These are phyloP conservation scores for Durio zibethinus DNA, from an alignment of 345 rosid species.

Conservation along the genomic window DNA sequence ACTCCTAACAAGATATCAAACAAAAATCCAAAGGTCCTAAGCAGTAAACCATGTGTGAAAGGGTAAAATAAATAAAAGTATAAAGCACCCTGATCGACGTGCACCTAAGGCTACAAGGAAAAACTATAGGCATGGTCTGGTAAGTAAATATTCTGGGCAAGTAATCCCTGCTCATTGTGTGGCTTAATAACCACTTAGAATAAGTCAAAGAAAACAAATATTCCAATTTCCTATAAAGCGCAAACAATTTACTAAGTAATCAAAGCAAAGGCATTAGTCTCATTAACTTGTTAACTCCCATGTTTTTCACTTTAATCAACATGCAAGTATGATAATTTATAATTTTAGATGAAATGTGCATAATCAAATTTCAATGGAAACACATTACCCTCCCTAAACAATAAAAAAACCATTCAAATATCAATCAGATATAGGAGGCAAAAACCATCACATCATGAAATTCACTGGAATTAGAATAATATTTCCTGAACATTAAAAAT, in stretches of 20 bases:
- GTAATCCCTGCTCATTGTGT: not conserved
- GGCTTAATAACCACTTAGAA: not conserved
- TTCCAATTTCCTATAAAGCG: not conserved
- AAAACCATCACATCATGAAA: too few relatives aligned
- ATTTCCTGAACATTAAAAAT: too few relatives aligned
- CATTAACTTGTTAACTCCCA: not conserved
- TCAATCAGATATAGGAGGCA: too few relatives aligned
- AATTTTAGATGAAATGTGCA: too few relatives aligned
- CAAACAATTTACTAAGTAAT: not conserved
- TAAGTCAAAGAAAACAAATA: not conserved
- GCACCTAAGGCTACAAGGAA: not conserved
- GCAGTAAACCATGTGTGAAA: not conserved
- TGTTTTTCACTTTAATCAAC: too few relatives aligned
- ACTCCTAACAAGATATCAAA: not conserved
- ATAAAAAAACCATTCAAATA: too few relatives aligned
- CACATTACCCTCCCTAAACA: too few relatives aligned
- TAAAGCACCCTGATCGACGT: not conserved
- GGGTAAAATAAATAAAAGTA: not conserved
- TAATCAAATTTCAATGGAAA: too few relatives aligned
- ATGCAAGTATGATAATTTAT: too few relatives aligned
- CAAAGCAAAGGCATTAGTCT: not conserved
- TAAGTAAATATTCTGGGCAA: not conserved
- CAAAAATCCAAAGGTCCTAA: not conserved
- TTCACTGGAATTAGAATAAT: too few relatives aligned
- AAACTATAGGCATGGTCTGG: not conserved